Percentiles rank a stretch among this genome's conserved stretches.
These are phyloP conservation scores for Bonia amplexicaulis DNA, from an alignment of 176 grass and related monocot species.

Conservation along the genomic window DNA sequence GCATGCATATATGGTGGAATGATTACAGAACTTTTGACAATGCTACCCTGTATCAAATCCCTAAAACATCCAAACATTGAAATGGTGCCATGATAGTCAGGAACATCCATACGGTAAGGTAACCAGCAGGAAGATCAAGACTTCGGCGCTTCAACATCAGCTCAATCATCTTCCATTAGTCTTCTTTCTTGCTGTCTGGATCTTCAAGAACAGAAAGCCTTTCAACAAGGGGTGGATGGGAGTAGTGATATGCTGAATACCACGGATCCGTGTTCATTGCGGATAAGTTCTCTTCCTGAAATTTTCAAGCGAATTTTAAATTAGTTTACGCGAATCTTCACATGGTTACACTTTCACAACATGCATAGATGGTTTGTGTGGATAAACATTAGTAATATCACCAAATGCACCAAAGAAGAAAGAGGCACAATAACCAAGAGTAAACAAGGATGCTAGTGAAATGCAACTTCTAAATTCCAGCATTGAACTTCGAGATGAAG, in stretches of 20 bases:
- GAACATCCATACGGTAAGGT: not conserved
- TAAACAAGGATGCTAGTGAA: not conserved
- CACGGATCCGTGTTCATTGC: constrained; percentile 98
- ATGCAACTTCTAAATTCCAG: not conserved
- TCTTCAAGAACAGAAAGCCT: constrained; percentile 73
- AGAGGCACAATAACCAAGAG: not conserved
- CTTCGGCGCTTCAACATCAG: not conserved
- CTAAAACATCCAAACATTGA: not conserved
- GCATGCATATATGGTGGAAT: not conserved
- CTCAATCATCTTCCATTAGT: constrained; percentile 26
- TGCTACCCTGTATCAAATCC: not conserved
- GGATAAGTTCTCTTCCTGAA: constrained; percentile 96
- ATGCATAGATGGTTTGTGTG: not conserved
- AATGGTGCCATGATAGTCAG: not conserved
- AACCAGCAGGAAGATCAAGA: not conserved
- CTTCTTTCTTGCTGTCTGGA: constrained; percentile 70
- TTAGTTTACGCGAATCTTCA: not conserved
- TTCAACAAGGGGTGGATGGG: constrained; percentile 95
- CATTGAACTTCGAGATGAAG: not conserved
- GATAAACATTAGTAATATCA: not conserved
- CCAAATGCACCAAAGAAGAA: not conserved
- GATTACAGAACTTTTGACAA: constrained; percentile 4
- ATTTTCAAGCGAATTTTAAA: constrained; percentile 2
- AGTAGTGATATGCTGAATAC: constrained; percentile 99
- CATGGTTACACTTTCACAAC: not conserved